Percentiles rank a stretch among this genome's conserved stretches.
Evolutionary conservation across 495 filamentous ascomycete species (phyloP).

Genomic region (Saxophila tyrrhenica): DNA sequence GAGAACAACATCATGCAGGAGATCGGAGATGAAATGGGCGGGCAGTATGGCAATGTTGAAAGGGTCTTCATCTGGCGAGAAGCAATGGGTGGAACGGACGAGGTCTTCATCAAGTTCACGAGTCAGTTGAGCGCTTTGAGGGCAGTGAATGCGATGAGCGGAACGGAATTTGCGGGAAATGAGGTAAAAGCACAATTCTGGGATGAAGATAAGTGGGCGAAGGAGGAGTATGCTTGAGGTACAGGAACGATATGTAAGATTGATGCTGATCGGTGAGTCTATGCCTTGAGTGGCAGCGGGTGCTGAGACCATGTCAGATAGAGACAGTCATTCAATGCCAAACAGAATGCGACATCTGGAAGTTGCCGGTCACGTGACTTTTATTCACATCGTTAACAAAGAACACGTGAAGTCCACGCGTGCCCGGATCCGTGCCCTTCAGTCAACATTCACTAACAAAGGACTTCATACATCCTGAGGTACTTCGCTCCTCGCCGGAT

Average conservation of each 20-base stretch:
- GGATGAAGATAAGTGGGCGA: conserved; percentile 68
- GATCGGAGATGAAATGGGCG: conserved; percentile 80
- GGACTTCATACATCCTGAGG: too few relatives aligned
- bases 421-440: neutral
- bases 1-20: conserved; percentile 70
- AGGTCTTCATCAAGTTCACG: conserved; percentile 87
- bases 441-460: neutral
- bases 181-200: conserved; percentile 67
- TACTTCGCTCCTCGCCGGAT: too few relatives aligned
- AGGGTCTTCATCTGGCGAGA: conserved; percentile 59
- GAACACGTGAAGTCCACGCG: neutral
- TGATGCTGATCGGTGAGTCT: neutral
- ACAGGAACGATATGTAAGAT: neutral
- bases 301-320: too few relatives aligned
- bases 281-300: too few relatives aligned
- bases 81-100: conserved; percentile 37
- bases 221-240: conserved; percentile 44
- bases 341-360: neutral
- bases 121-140: conserved; percentile 67
- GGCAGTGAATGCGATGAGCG: conserved; percentile 81
- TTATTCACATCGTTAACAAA: too few relatives aligned
- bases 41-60: conserved; percentile 80
- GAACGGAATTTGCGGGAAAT: conserved; percentile 77
- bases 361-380: neutral
- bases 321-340: too few relatives aligned